Conservation (phyloP, 2,329 filamentous ascomycete genomes). For the Phaeosphaeriaceae sp. region DNA sequence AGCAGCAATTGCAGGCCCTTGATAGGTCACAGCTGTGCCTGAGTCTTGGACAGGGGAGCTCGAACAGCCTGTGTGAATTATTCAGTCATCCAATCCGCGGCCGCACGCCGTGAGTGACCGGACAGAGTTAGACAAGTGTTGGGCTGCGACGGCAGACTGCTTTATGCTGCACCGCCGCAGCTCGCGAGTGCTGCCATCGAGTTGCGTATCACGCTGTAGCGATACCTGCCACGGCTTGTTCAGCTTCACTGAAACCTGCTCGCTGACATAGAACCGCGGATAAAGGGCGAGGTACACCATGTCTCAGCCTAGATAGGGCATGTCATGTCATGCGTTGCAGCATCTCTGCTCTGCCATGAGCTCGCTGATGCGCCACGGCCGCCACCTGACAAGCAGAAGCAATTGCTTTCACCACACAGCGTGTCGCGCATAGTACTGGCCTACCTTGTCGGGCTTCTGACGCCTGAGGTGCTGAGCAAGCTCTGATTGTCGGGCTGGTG, state of each 20-base stretch:
- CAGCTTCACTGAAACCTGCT: background rate
- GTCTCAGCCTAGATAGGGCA: background rate
- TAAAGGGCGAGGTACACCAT: background rate
- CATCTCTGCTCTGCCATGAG: background rate
- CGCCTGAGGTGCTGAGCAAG: background rate
- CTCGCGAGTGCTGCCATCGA: background rate
- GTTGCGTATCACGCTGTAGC: background rate
- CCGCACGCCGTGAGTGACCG: conserved; percentile 1
- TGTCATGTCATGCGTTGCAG: background rate
- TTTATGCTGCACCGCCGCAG: background rate
- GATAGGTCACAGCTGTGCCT: conserved; percentile 1
- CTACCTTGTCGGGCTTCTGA: background rate
- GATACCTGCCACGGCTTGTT: background rate
- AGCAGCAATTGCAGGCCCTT: conserved; percentile 3
- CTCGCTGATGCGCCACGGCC: background rate
- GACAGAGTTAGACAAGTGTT: conserved; percentile 1
- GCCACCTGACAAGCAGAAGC: background rate
- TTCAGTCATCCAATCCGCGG: conserved; percentile 1
- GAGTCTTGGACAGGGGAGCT: conserved; percentile 2
- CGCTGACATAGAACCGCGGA: background rate
- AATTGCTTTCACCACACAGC: background rate
- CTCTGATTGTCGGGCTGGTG: background rate
- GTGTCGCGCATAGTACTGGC: background rate
- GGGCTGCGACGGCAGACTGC: conserved; percentile 1
- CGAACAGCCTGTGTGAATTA: conserved; percentile 2